Evolutionary conservation across 805 yeast species (phyloP).

Genomic region (Cyberlindnera saturnus): DNA sequence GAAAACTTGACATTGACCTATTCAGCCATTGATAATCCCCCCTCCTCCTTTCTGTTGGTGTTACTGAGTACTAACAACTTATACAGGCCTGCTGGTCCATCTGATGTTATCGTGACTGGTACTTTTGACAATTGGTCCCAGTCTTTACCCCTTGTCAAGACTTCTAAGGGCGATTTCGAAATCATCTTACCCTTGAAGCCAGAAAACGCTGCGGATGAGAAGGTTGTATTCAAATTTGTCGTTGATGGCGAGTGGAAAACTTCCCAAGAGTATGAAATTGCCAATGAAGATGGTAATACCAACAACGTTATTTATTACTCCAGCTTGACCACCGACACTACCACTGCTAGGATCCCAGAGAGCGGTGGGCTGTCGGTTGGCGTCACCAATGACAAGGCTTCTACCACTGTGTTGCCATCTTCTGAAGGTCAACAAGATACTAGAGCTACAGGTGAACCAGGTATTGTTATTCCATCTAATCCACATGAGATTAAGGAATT

Average conservation of each 20-base stretch:
- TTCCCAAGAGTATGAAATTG: slow-evolving; percentile 34
- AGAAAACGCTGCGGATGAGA: slow-evolving; percentile 26
- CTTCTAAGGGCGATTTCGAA: slow-evolving; percentile 53
- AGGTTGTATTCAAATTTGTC: slow-evolving; percentile 47
- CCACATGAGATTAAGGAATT: slow-evolving; percentile 56
- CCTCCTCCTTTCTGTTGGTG: background rate
- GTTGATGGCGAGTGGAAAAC: slow-evolving; percentile 66
- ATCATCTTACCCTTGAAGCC: slow-evolving; percentile 49
- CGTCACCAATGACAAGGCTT: slow-evolving; percentile 23
- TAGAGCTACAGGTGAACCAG: slow-evolving; percentile 56
- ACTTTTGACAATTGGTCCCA: slow-evolving; percentile 66
- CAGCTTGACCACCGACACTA: slow-evolving; percentile 15
- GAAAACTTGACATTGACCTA: no score
- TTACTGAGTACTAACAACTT: slow-evolving; percentile 1
- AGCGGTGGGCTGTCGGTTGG: slow-evolving; percentile 36
- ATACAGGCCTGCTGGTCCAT: slow-evolving; percentile 45
- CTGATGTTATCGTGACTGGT: slow-evolving; percentile 61
- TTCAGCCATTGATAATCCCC: no score
- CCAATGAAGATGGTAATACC: slow-evolving; percentile 34
- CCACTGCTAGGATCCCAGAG: slow-evolving; percentile 33
- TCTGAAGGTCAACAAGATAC: slow-evolving; percentile 33
- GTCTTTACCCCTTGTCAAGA: slow-evolving; percentile 52
- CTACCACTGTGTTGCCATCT: slow-evolving; percentile 36
- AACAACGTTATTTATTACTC: slow-evolving; percentile 30
- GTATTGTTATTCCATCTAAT: slow-evolving; percentile 54